Evolutionary conservation across 2,329 filamentous ascomycete species (phyloP), one percentile per base, ranked within the genome.

Genomic region (Trichothecium roseum): DNA sequence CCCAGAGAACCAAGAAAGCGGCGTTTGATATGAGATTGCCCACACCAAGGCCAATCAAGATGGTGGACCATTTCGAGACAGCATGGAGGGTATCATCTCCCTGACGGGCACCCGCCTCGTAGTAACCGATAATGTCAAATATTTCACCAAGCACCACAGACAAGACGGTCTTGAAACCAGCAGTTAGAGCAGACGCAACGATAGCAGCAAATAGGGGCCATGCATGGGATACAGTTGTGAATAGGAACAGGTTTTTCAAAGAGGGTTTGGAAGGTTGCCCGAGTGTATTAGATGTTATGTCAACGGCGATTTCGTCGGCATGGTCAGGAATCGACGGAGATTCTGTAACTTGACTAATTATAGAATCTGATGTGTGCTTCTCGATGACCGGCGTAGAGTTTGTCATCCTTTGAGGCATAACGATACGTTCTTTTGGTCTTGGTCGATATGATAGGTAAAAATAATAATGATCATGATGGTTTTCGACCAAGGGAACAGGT

Each of bases 141-240:
- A 93, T 66, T 34, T 71, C 69, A 10, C 88, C 88, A 1, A 88
- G 72, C 2, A 93, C 55, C 18, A 87, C 63, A 4, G 85, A 74
- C 18, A 84, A 68, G 2, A 69, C 59, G 0, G 84, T 82, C 36
- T 76, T 72, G 10, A 79, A 61, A 1, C 72, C 67, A 2, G 82
- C 83, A 8, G 75, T 68, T 2, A 73, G 46, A 4, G 75, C 51
- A 0, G 83, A 72, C 2, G 74, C 60, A 4, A 69, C 9, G 1
- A 81, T 34, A 1, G 77, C 82, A 2, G 65, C 48, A 9, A 63
- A 32, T 1, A 89, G 54, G 4, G 72, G 51, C 1, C 62, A 57
- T 0, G 69, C 42, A 49, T 94, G 80, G 13, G 62, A 59, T 44
- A 56, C 64, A n/a, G 66, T 73, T 0, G 79, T 83, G 54, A 93